Percentiles rank a stretch among this genome's conserved stretches.
Conservation (phyloP, 192 early-diverging fungal genomes). For the Coemansia sp. region DNA sequence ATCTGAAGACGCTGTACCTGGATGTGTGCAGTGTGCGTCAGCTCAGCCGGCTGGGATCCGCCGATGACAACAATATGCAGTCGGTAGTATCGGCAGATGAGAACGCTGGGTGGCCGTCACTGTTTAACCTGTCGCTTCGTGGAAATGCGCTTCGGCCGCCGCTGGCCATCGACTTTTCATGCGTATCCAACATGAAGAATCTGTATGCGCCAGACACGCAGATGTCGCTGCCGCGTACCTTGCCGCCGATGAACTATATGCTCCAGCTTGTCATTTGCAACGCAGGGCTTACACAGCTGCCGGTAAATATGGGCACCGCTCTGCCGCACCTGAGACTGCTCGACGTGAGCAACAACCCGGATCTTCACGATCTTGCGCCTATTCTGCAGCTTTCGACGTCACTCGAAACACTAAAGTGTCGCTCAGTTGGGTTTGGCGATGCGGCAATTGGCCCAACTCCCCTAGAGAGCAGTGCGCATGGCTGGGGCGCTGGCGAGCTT, state of each 20-base stretch:
- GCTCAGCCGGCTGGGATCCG: conserved; percentile 14
- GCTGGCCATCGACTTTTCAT: conserved; percentile 36
- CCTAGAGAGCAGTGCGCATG: neutral
- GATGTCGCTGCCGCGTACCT: conserved; percentile 31
- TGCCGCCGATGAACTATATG: conserved; percentile 30
- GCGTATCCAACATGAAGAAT: conserved; percentile 38
- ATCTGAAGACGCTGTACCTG: conserved; percentile 44
- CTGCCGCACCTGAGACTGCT: conserved; percentile 38
- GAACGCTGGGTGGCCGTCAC: conserved; percentile 21
- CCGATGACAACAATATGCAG: neutral
- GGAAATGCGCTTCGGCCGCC: conserved; percentile 35
- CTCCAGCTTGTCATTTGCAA: conserved; percentile 46
- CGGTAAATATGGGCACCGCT: conserved; percentile 38
- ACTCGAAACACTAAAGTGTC: conserved; percentile 44
- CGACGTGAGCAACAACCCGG: conserved; percentile 50
- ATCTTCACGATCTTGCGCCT: conserved; percentile 32
- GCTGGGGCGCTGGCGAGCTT: conserved; percentile 4
- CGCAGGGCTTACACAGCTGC: conserved; percentile 32
- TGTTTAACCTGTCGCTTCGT: conserved; percentile 50
- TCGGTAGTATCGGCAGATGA: neutral
- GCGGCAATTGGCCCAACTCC: conserved; percentile 2
- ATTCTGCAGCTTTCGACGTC: conserved; percentile 36
- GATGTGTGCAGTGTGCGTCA: conserved; percentile 44
- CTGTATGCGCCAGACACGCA: conserved; percentile 49
- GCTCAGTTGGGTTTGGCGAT: conserved; percentile 33